These are phyloP conservation scores for Sclerotinia glacialis DNA, from an alignment of 2,329 filamentous ascomycete genomes.

Conservation along the genomic window DNA sequence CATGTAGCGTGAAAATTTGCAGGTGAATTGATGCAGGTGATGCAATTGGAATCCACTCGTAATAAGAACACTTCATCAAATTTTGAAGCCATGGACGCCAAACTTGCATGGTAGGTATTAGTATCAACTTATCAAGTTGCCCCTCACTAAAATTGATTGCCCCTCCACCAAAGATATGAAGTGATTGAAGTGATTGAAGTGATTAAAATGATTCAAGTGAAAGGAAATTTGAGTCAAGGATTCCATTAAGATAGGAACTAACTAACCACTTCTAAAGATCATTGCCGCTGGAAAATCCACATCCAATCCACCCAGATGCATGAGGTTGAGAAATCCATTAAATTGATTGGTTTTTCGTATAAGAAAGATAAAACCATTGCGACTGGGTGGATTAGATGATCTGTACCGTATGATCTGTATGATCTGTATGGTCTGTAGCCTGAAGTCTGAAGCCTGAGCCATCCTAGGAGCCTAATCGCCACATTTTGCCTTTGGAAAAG, in stretches of 20 bases:
- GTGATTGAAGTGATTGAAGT: too few relatives aligned
- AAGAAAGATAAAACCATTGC: background rate
- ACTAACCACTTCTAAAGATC: background rate
- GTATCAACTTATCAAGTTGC: slow-evolving; percentile 13
- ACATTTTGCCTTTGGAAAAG: background rate
- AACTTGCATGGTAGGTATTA: slow-evolving; percentile 8
- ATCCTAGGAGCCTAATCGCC: slow-evolving; percentile 11
- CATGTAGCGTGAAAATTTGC: slow-evolving; percentile 16
- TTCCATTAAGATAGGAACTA: background rate
- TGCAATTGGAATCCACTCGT: slow-evolving; percentile 6
- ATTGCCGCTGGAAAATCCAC: background rate
- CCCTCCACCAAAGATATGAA: slow-evolving; percentile 10
- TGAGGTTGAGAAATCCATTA: background rate
- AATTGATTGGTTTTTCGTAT: slow-evolving; percentile 4
- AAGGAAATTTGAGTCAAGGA: slow-evolving; percentile 2
- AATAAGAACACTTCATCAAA: slow-evolving; percentile 15
- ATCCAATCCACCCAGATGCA: background rate
- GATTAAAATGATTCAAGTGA: too few relatives aligned
- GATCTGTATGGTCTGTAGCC: background rate
- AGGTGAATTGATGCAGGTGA: slow-evolving; percentile 3
- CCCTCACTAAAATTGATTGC: slow-evolving; percentile 12
- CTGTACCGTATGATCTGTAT: too few relatives aligned
- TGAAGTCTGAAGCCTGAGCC: slow-evolving; percentile 6
- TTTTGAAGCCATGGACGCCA: background rate
- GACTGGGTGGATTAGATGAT: background rate